Evolutionary conservation across 768 basidiomycete genomes (phyloP), one percentile per base, ranked within the genome.

Genomic region (Amyloporia xantha): DNA sequence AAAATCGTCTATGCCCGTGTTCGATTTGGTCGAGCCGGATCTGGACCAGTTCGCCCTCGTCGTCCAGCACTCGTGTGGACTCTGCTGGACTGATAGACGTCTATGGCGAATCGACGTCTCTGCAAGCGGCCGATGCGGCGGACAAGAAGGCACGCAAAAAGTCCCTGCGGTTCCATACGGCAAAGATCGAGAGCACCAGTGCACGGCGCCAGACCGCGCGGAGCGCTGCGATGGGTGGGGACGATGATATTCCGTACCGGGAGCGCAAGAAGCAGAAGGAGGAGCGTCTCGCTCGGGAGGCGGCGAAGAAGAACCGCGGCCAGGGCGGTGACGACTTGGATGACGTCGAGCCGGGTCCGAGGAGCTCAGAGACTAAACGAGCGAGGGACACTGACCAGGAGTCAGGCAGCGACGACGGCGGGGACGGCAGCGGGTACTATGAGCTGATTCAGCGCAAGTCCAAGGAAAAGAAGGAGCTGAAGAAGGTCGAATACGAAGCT

Each of bases 201-300:
- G 81, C 84, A 10, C 74, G 87, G 51, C 77, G 94, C 47, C 78
- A 81, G 48, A 80, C 79, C 24, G 91, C 91, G 5, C 74, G 89
- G 49, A 75, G 70, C 53, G 77, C 75, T 21, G 81, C 86, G 4
- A 63, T 82, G 45, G 86, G 89, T 25, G 96, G 96, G 15, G 96
- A 99, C 62, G 95, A 97, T 59, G 96, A 99, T 61, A 74, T 98
- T 41, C 96, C 96, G 15, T 91, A 94, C 59, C 77, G 82, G 38
- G 87, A 91, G 59, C 72, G 84, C 42, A 75, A 73, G 68, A 83
- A 78, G 62, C 79, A 80, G 51, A 75, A 71, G 54, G 82, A 86
- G 49, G 68, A 68, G 25, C 73, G 78, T 43, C 53, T 75, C 44
- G 75, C 73, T 44, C 78, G 74, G 62, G 83, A 82, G 63, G 71